Conservation (phyloP, 805 yeast genomes). For the Metschnikowia lachancei region DNA sequence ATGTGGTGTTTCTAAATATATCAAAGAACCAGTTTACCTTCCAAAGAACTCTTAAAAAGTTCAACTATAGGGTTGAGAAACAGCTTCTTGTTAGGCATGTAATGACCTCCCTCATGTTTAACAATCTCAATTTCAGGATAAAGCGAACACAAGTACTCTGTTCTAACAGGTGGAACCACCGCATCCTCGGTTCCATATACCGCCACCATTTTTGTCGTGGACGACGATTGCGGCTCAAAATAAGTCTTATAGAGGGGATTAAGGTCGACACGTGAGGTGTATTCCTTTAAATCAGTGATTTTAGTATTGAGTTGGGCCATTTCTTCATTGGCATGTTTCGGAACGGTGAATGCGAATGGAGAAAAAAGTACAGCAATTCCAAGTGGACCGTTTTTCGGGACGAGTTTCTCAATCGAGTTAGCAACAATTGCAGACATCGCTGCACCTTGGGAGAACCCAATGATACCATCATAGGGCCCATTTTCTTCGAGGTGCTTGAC, state of each 20-base stretch:
- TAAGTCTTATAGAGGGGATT: slow-evolving; percentile 21
- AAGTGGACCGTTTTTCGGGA: slow-evolving; percentile 28
- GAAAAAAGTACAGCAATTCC: slow-evolving; percentile 31
- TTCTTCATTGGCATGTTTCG: slow-evolving; percentile 17
- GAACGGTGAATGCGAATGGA: slow-evolving; percentile 36
- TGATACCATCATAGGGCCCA: slow-evolving; percentile 43
- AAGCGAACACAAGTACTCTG: slow-evolving; percentile 24
- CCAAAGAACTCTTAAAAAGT: slow-evolving; percentile 18
- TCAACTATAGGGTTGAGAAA: slow-evolving; percentile 21
- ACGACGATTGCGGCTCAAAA: slow-evolving; percentile 19
- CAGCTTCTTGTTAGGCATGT: slow-evolving; percentile 30
- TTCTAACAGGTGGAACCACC: slow-evolving; percentile 33
- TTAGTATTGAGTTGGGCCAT: slow-evolving; percentile 20
- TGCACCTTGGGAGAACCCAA: slow-evolving; percentile 46
- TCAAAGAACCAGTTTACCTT: slow-evolving; percentile 7
- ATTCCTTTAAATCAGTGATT: slow-evolving; percentile 25
- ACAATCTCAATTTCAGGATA: slow-evolving; percentile 18
- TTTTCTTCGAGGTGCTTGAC: slow-evolving; percentile 28
- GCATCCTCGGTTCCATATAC: slow-evolving; percentile 34
- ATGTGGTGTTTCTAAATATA: too few relatives aligned
- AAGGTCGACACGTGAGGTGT: slow-evolving; percentile 20
- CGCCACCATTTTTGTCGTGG: slow-evolving; percentile 26
- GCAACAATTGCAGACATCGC: slow-evolving; percentile 35
- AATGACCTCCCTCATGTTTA: slow-evolving; percentile 40
- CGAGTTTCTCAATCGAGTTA: slow-evolving; percentile 22